A percentile compares a stretch with the other conserved stretches of the same genome.
phyloP scores from a whole-genome alignment of 1,284 basidiomycete species.

The Heterobasidion parviporum region DNA sequence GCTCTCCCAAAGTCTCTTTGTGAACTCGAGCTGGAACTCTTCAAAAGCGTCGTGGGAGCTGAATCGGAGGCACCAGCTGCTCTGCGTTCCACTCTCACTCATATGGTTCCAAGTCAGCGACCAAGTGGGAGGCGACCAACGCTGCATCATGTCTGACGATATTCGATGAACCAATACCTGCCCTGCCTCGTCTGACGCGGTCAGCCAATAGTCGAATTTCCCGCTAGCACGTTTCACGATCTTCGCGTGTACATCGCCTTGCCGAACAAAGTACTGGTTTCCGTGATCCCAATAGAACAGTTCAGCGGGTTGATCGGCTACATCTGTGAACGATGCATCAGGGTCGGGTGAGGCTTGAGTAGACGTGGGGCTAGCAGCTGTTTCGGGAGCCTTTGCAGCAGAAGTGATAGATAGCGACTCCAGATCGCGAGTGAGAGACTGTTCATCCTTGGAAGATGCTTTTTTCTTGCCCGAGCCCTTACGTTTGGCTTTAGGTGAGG shows the following conservation, averaged over 20 bases:
- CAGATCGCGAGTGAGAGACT: conserved; percentile 6
- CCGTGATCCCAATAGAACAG: conserved; percentile 74
- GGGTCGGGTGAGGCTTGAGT: conserved; percentile 12
- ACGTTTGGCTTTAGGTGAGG: conserved; percentile 20
- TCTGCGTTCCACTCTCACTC: conserved; percentile 50
- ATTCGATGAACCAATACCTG: conserved; percentile 56
- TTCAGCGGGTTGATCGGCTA: conserved; percentile 40
- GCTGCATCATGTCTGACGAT: conserved; percentile 68
- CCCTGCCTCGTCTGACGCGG: conserved; percentile 42
- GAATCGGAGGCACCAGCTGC: conserved; percentile 85
- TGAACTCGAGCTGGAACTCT: conserved; percentile 62
- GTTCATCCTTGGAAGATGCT: conserved; percentile 11
- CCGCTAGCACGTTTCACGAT: conserved; percentile 48
- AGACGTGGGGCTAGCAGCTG: conserved; percentile 13
- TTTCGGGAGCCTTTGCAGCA: conserved; percentile 4
- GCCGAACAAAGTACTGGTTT: conserved; percentile 61
- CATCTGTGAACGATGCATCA: conserved; percentile 18
- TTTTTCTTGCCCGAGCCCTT: conserved; percentile 17
- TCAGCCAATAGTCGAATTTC: conserved; percentile 57
- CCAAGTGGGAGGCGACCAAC: conserved; percentile 49
- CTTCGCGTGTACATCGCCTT: conserved; percentile 57
- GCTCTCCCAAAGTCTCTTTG: conserved; percentile 76
- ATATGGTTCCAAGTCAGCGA: conserved; percentile 85
- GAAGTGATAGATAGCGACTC: conserved; percentile 7
- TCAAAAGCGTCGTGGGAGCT: conserved; percentile 47